These are phyloP conservation scores for Thermomyces lanuginosus DNA, from an alignment of 2,329 filamentous ascomycete genomes.

Conservation along the genomic window DNA sequence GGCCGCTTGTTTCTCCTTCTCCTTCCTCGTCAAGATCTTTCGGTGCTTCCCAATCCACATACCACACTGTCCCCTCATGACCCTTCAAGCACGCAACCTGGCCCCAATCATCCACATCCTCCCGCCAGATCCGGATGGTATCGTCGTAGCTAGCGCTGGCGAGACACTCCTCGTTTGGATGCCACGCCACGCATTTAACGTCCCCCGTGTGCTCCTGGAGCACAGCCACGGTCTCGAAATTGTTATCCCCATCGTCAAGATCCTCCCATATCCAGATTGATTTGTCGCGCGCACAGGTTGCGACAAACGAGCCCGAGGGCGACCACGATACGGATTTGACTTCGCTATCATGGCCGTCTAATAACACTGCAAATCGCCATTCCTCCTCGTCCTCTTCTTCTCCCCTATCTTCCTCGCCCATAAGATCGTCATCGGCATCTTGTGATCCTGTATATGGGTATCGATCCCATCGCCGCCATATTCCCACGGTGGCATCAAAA, in stretches of 20 bases:
- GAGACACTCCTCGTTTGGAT: slow-evolving; percentile 61
- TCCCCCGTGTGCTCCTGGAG: slow-evolving; percentile 89
- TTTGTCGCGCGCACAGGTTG: slow-evolving; percentile 85
- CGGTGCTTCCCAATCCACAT: slow-evolving; percentile 56
- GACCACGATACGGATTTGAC: slow-evolving; percentile 62
- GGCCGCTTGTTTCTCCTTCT: too few species aligned
- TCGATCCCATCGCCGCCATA: slow-evolving; percentile 53
- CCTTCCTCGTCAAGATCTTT: too few species aligned
- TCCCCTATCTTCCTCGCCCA: slow-evolving; percentile 30
- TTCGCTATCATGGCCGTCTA: slow-evolving; percentile 91
- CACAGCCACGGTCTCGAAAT: slow-evolving; percentile 92
- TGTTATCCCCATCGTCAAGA: slow-evolving; percentile 66
- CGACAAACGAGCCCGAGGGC: slow-evolving; percentile 57
- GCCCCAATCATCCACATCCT: slow-evolving; percentile 87
- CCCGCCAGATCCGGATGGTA: slow-evolving; percentile 72
- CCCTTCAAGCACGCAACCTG: slow-evolving; percentile 69
- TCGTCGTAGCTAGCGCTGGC: slow-evolving; percentile 92
- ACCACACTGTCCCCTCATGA: slow-evolving; percentile 81
- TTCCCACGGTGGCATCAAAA: slow-evolving; percentile 82
- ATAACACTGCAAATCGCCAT: slow-evolving; percentile 80
- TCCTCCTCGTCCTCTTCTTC: slow-evolving; percentile 59
- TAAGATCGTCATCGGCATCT: slow-evolving; percentile 6
- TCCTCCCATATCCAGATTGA: slow-evolving; percentile 98
- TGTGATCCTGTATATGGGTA: slow-evolving; percentile 17
- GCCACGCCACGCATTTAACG: slow-evolving; percentile 89